Percentiles rank a stretch among this genome's conserved stretches.
Evolutionary conservation across 2,329 filamentous ascomycete species (phyloP).

Genomic region (Leptographium galeiforme): DNA sequence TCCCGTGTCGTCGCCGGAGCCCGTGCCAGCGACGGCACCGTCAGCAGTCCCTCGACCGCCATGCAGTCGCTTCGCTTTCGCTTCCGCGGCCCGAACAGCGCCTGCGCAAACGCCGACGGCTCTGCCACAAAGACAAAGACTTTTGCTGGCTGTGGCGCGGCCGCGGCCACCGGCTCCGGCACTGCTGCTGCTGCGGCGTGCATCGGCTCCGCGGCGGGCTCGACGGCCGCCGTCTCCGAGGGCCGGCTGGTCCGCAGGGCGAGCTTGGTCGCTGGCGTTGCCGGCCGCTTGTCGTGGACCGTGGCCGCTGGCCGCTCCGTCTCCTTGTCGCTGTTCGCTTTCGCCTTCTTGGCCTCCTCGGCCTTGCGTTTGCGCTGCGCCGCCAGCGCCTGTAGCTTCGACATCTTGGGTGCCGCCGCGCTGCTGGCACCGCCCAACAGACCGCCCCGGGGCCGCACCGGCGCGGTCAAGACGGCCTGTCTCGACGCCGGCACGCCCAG

Average conservation of each 20-base stretch:
- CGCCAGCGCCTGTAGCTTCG: constrained; percentile 82
- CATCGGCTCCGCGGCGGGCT: not conserved
- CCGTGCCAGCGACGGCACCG: constrained; percentile 37
- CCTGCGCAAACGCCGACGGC: constrained; percentile 45
- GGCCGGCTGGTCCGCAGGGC: constrained; percentile 4
- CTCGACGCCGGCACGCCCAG: constrained; percentile 55
- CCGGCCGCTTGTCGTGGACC: constrained; percentile 14
- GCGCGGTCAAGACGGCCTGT: constrained; percentile 50
- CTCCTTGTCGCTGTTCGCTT: constrained; percentile 10
- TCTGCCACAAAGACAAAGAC: constrained; percentile 13
- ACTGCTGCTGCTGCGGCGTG: not conserved
- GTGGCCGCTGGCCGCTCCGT: not conserved
- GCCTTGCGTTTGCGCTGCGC: constrained; percentile 76
- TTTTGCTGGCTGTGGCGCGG: not conserved
- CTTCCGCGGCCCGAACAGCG: constrained; percentile 31
- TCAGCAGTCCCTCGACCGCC: constrained; percentile 18
- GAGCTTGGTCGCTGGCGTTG: constrained; percentile 9
- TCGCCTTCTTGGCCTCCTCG: constrained; percentile 38
- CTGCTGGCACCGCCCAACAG: constrained; percentile 61
- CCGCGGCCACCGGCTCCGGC: not conserved
- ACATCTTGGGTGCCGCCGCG: constrained; percentile 50
- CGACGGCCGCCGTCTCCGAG: not conserved
- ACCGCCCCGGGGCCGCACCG: constrained; percentile 41
- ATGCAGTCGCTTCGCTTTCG: constrained; percentile 9
- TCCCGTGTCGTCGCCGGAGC: constrained; percentile 29